Percentiles rank a stretch among this genome's conserved stretches.
phyloP scores from a whole-genome alignment of 2,329 filamentous ascomycete genomes.

The Colletotrichum liriopes region DNA sequence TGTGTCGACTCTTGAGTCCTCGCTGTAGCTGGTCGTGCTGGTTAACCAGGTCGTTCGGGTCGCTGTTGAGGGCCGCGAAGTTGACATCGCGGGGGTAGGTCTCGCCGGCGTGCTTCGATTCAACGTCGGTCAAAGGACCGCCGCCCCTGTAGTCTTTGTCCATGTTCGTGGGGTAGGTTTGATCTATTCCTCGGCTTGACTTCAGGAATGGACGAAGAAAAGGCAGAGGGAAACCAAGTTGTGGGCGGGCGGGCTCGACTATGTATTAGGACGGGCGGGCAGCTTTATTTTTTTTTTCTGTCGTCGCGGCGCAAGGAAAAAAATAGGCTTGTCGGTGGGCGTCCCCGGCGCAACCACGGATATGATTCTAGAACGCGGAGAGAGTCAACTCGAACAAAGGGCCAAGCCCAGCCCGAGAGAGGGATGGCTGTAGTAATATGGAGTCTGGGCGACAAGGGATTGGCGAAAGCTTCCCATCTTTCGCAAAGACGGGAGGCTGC shows the following conservation, averaged over 20 bases:
- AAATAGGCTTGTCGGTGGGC: slow-evolving; percentile 22
- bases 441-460: slow-evolving; percentile 23
- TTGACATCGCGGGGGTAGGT: slow-evolving; percentile 43
- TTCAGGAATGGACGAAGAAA: neutral
- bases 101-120: slow-evolving; percentile 46
- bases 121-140: slow-evolving; percentile 42
- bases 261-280: slow-evolving; percentile 4
- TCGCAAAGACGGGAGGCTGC: slow-evolving; percentile 18
- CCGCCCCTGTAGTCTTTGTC: slow-evolving; percentile 39
- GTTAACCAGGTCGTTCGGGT: slow-evolving; percentile 53
- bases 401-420: slow-evolving; percentile 3
- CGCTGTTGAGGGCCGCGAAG: slow-evolving; percentile 45
- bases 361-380: slow-evolving; percentile 22
- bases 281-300: neutral
- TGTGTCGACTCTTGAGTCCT: slow-evolving; percentile 72
- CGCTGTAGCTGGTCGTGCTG: slow-evolving; percentile 65
- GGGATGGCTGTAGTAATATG: slow-evolving; percentile 28
- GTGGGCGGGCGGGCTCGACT: slow-evolving; percentile 1
- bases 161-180: slow-evolving; percentile 17
- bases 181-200: neutral
- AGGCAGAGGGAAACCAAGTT: neutral
- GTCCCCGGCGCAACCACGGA: slow-evolving; percentile 38
- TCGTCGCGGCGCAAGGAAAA: slow-evolving; percentile 1
- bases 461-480: slow-evolving; percentile 22
- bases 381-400: slow-evolving; percentile 12